These are phyloP conservation scores for Glycine latifolia DNA, from an alignment of 306 rosid species.

Conservation along the genomic window DNA sequence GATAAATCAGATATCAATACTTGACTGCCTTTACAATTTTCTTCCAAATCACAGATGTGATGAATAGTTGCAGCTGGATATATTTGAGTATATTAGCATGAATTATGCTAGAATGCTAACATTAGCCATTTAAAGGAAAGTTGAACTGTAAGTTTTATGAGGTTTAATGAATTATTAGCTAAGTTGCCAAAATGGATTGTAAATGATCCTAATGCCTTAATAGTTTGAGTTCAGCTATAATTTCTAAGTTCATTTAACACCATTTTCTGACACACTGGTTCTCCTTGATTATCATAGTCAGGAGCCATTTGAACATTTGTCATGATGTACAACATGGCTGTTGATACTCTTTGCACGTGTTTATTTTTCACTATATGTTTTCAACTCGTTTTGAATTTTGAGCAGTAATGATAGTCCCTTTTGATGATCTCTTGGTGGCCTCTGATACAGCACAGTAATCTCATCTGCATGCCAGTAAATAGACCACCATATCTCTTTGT, in stretches of 20 bases:
- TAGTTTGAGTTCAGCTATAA: constrained; percentile 24
- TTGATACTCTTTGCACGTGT: constrained; percentile 24
- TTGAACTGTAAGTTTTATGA: constrained; percentile 11
- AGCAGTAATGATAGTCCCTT: constrained; percentile 44
- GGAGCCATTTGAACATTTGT: constrained; percentile 29
- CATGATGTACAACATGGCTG: not conserved
- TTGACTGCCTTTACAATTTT: constrained; percentile 40
- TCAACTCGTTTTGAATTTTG: constrained; percentile 41
- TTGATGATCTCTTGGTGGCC: constrained; percentile 44
- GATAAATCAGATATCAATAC: constrained; percentile 36
- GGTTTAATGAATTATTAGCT: constrained; percentile 36
- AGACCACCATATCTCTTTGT: constrained; percentile 29
- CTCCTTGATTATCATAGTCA: constrained; percentile 30
- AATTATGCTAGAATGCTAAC: constrained; percentile 41
- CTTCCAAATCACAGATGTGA: constrained; percentile 32
- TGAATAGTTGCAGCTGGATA: constrained; percentile 47
- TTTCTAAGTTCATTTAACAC: constrained; percentile 1
- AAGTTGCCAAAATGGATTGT: constrained; percentile 32
- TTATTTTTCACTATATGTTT: not conserved
- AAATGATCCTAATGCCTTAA: constrained; percentile 29
- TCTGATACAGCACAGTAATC: constrained; percentile 37
- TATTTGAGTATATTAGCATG: constrained; percentile 38
- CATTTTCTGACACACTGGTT: constrained; percentile 22
- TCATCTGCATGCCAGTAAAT: constrained; percentile 47
- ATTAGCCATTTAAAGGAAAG: constrained; percentile 34